Evolutionary conservation across 139 green algal genomes (phyloP).

Genomic region (Coelastrella sp.): DNA sequence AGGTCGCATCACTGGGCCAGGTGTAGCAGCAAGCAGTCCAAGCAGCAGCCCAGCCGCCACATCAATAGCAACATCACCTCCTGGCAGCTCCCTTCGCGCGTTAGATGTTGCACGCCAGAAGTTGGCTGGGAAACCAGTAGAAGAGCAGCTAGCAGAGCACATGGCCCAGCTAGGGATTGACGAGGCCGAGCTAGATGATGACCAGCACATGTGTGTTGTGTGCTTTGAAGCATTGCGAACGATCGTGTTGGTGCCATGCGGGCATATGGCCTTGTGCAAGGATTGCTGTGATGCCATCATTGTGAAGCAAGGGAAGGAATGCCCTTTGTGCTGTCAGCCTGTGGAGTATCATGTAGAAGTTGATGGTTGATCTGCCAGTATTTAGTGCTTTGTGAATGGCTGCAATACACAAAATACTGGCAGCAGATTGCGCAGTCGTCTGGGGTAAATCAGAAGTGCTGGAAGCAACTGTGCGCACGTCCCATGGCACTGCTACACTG

Average conservation of each 20-base stretch:
- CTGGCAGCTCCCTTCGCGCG: not conserved
- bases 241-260: slow-evolving; percentile 63
- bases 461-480: too few species aligned
- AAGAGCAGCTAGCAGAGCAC: slow-evolving; percentile 12
- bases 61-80: not conserved
- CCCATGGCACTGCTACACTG: too few species aligned
- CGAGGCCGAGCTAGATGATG: slow-evolving; percentile 9
- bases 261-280: slow-evolving; percentile 66
- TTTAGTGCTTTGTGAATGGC: too few species aligned
- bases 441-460: too few species aligned
- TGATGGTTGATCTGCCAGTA: not conserved
- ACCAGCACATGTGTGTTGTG: slow-evolving; percentile 52
- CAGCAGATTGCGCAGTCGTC: too few species aligned
- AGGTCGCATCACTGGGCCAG: slow-evolving; percentile 13
- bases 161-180: slow-evolving; percentile 17
- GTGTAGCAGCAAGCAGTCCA: not conserved
- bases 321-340: slow-evolving; percentile 40
- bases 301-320: slow-evolving; percentile 9
- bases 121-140: not conserved
- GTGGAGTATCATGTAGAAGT: slow-evolving; percentile 35
- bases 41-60: slow-evolving; percentile 12
- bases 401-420: too few species aligned
- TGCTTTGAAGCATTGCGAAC: slow-evolving; percentile 51
- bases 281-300: slow-evolving; percentile 47
- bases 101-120: slow-evolving; percentile 23